These are phyloP conservation scores for Cydonia oblonga DNA, from an alignment of 331 rosid genomes.

Conservation along the genomic window DNA sequence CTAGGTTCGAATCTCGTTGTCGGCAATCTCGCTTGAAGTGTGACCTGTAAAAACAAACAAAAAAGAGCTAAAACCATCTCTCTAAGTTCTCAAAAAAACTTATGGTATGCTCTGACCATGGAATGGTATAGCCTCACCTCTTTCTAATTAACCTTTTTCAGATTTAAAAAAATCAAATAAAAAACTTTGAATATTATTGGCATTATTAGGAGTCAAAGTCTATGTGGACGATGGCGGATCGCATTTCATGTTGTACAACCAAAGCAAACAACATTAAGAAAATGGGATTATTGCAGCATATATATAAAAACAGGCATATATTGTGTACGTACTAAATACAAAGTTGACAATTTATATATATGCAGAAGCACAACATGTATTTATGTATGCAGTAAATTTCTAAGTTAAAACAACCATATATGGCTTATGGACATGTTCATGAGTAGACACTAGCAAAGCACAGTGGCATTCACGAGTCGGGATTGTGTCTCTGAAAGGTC, in stretches of 20 bases:
- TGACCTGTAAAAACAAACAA: too few relatives aligned
- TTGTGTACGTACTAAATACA: neutral
- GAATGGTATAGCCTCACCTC: too few relatives aligned
- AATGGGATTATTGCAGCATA: conserved; percentile 3
- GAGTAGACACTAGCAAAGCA: neutral
- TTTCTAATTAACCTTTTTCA: too few relatives aligned
- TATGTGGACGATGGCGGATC: conserved; percentile 32
- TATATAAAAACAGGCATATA: conserved; percentile 10
- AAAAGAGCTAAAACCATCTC: too few relatives aligned
- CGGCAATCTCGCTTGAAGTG: too few relatives aligned
- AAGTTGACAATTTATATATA: neutral
- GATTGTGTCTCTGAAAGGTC: neutral
- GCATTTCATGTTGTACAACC: conserved; percentile 19
- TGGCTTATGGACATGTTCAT: neutral
- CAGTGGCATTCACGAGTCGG: neutral
- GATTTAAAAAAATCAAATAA: neutral
- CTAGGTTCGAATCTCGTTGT: too few relatives aligned
- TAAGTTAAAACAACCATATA: neutral
- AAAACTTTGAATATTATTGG: neutral
- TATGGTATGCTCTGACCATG: too few relatives aligned
- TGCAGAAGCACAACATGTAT: neutral
- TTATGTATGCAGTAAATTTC: neutral
- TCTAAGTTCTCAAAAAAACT: too few relatives aligned
- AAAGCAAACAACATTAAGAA: conserved; percentile 7
- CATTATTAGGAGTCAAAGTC: conserved; percentile 10